Conservation (phyloP, 345 rosid genomes). For the Crucihimalaya himalaica region DNA sequence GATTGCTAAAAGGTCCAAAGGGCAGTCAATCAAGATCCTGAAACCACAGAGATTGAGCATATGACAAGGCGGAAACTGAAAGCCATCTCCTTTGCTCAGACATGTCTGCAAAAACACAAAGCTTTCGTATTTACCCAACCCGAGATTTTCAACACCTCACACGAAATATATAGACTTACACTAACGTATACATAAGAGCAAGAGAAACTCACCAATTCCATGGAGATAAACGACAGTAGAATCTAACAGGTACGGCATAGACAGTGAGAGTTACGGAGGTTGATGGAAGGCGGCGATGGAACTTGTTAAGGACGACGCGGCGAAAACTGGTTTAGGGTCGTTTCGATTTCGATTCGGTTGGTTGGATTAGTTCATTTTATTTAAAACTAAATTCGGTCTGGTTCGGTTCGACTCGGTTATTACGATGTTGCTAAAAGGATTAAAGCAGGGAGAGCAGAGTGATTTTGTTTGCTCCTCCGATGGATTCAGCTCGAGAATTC, state of each 20-base stretch:
- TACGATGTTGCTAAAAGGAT: neutral
- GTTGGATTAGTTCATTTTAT: neutral
- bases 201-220: conserved; percentile 62
- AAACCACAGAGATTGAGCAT: conserved; percentile 61
- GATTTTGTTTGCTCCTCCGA: neutral
- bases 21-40: conserved; percentile 76
- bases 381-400: neutral
- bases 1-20: conserved; percentile 72
- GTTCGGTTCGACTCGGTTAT: neutral
- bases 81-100: conserved; percentile 71
- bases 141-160: conserved; percentile 5
- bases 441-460: neutral
- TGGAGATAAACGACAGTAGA: conserved; percentile 30
- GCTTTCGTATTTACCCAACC: conserved; percentile 10
- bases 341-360: neutral
- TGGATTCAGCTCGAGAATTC: conserved; percentile 27
- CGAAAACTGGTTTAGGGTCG: conserved; percentile 1
- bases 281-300: conserved; percentile 16
- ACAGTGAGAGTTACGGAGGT: neutral
- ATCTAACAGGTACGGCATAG: neutral
- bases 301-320: conserved; percentile 4
- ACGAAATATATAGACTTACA: neutral
- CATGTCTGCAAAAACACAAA: conserved; percentile 64
- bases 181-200: neutral
- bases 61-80: conserved; percentile 69